Base-by-base conservation (phyloP, 2,329 filamentous ascomycete genomes). In the Diplodia sapinea region DNA sequence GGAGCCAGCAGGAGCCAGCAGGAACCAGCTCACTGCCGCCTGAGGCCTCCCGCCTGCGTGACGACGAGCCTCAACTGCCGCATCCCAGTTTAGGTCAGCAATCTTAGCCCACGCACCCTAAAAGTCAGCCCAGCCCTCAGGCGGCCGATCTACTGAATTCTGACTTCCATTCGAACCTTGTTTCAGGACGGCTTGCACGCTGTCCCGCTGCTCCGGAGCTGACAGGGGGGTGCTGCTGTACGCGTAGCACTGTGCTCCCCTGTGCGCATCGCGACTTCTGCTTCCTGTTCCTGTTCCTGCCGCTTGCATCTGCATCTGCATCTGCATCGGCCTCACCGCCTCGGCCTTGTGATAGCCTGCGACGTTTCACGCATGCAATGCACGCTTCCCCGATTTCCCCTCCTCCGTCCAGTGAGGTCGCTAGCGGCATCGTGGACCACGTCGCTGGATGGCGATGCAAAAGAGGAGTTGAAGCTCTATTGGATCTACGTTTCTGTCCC, bases 201-300 rank as follows among this genome's bases (percentile, higher is more conserved):
- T 26, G 26, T 33, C 57, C 31, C 31, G 31, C 31, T n/a, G 47
- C 57, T 17, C 29, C 17, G 40, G 43, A 3, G 17, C 59, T 7
- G 59, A 2, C 59, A 63, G 47, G 59, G 59, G 29, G 23, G 29
- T 51, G 59, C 59, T 63, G 59, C 47, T 52, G 59, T 63, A 51
- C 59, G 47, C 43, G 59, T 63, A 50, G 59, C 47, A 63, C 59
- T 38, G 57, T 33, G 20, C 55, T 61, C 57, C 57, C 54, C 38
- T 49, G 17, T 33, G 26, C 40, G n/a, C 57, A 61, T 61, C 57
- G 23, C 26, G 15, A 31, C 36, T 61, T 29, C 56, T 61, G 56
- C 23, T 49, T 50, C 43, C 57, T 43, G 20, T 31, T n/a, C 13
- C 17, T 15, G 43, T 50, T 62, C 59, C 59, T 63, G 43, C 51